These are phyloP conservation scores for Tulasnella sp. DNA, from an alignment of 768 basidiomycete species.

Conservation along the genomic window DNA sequence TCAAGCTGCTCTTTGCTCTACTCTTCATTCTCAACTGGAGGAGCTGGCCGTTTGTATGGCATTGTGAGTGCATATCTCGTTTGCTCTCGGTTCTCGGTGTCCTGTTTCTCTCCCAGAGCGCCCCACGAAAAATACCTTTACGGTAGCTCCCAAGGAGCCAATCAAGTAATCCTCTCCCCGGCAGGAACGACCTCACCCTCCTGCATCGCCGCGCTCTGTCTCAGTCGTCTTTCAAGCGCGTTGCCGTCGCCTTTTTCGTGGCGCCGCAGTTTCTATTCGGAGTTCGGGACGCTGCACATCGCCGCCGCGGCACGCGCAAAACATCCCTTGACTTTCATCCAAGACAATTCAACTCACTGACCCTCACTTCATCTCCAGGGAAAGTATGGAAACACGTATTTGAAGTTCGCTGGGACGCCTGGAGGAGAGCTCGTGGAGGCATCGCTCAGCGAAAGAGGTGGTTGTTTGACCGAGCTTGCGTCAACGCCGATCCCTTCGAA, in stretches of 20 bases:
- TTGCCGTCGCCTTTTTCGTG: background rate
- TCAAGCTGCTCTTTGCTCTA: conserved; percentile 41
- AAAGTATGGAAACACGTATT: conserved; percentile 16
- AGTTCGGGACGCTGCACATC: conserved; percentile 23
- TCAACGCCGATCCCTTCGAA: conserved; percentile 53
- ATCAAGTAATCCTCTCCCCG: background rate
- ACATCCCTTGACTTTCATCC: conserved; percentile 32
- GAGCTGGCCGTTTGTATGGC: conserved; percentile 61
- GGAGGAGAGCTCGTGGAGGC: background rate
- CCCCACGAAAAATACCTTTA: background rate
- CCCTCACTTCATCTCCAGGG: conserved; percentile 13
- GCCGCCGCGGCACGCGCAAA: conserved; percentile 51
- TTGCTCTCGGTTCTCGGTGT: background rate
- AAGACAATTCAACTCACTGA: conserved; percentile 21
- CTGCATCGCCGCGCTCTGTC: background rate
- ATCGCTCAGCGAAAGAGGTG: conserved; percentile 4
- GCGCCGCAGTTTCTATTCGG: background rate
- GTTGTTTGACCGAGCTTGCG: conserved; percentile 31
- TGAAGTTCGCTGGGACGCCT: conserved; percentile 5
- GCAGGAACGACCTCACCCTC: background rate
- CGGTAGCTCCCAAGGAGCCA: background rate
- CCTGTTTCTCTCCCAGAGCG: background rate
- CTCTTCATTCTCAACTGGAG: conserved; percentile 52
- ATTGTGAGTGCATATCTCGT: conserved; percentile 41
- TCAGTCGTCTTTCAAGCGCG: background rate